phyloP scores from a whole-genome alignment of 257 asterid genomes.

The Solanum clarkiae region DNA sequence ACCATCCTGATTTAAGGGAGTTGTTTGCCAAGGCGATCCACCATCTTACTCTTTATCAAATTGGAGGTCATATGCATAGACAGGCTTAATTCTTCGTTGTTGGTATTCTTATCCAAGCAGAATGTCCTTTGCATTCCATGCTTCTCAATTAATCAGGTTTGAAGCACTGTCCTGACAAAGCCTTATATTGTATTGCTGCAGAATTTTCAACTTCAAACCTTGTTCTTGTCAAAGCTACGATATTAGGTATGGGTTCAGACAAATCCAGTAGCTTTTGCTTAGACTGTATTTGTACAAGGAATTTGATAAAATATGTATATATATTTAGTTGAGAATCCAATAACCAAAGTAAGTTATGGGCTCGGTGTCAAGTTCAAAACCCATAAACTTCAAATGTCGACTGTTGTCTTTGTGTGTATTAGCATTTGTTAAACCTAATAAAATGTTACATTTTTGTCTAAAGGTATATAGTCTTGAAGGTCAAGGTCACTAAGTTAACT shows the following conservation, averaged over 20 bases:
- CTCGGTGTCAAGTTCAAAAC: not conserved
- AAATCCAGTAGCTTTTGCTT: not conserved
- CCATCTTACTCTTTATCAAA: slow-evolving; percentile 56
- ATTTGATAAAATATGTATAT: not conserved
- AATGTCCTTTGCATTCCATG: not conserved
- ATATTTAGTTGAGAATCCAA: not conserved
- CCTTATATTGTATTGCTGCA: not conserved
- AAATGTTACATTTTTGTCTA: not conserved
- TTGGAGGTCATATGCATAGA: slow-evolving; percentile 49
- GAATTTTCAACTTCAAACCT: not conserved
- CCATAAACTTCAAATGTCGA: not conserved
- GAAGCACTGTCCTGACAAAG: not conserved
- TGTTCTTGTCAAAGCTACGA: not conserved
- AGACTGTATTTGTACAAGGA: not conserved
- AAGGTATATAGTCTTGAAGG: not conserved
- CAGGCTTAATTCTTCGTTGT: not conserved
- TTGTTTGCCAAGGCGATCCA: slow-evolving; percentile 36
- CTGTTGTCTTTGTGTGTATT: not conserved
- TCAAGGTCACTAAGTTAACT: not conserved
- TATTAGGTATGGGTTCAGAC: not conserved
- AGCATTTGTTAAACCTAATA: not conserved
- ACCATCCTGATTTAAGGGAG: slow-evolving; percentile 49
- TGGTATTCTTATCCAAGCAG: not conserved
- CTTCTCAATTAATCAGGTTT: not conserved
- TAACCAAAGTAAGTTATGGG: not conserved